phyloP scores from a whole-genome alignment of 2,329 filamentous ascomycete genomes.

The Trichophyton benhamiae region DNA sequence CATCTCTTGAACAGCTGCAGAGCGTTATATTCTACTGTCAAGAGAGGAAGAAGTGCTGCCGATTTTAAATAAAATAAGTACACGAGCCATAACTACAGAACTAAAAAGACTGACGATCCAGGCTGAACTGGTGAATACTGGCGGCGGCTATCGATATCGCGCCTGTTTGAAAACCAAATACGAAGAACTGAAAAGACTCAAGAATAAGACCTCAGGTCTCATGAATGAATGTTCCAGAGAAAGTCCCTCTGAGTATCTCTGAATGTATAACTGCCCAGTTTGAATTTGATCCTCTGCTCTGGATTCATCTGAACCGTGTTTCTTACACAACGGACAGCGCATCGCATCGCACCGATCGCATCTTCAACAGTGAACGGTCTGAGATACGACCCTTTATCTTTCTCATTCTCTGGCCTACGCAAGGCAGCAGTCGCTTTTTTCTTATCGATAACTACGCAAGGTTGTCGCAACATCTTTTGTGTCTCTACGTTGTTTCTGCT shows the following conservation, averaged over 20 bases:
- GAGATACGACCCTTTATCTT: neutral
- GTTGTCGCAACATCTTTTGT: neutral
- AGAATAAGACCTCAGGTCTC: neutral
- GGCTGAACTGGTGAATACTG: neutral
- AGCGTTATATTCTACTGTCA: neutral
- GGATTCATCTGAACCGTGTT: neutral
- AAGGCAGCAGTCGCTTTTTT: neutral
- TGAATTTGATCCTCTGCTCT: neutral
- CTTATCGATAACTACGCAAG: neutral
- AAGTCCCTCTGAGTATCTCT: neutral
- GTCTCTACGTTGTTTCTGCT: neutral
- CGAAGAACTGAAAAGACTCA: neutral
- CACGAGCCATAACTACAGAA: neutral
- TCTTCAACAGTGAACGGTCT: neutral
- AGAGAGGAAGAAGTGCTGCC: neutral
- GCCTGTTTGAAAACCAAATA: neutral
- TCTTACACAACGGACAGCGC: neutral
- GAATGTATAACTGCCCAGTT: neutral
- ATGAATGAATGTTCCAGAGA: neutral
- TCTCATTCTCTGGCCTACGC: neutral
- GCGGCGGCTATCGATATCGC: neutral
- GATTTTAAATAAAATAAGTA: neutral
- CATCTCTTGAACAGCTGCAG: neutral
- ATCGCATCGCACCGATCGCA: neutral
- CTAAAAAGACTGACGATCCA: neutral